phyloP scores from a whole-genome alignment of 495 filamentous ascomycete genomes.

The Aspergillus incahuasiensis region DNA sequence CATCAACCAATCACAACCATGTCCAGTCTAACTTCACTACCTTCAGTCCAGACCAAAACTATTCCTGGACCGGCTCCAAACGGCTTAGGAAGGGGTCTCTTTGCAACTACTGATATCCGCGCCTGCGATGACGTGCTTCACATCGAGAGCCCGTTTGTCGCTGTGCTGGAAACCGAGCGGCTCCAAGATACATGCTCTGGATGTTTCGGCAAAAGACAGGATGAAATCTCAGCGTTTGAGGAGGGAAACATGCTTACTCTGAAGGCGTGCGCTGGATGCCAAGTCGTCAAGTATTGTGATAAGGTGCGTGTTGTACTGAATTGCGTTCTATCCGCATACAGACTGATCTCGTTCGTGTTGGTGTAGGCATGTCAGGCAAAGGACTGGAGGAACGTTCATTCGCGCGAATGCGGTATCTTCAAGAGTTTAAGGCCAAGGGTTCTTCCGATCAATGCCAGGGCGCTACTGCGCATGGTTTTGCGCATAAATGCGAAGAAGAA shows the following conservation, averaged over 20 bases:
- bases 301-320: constrained; percentile 43
- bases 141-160: constrained; percentile 37
- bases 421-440: constrained; percentile 41
- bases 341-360: constrained; percentile 5
- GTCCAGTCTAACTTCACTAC: constrained; percentile 15
- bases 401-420: constrained; percentile 55
- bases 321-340: neutral
- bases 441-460: constrained; percentile 54
- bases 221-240: constrained; percentile 13
- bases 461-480: constrained; percentile 49
- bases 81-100: constrained; percentile 41
- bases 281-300: constrained; percentile 59
- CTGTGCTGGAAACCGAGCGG: constrained; percentile 38
- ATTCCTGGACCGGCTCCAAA: constrained; percentile 21
- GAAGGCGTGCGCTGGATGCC: constrained; percentile 59
- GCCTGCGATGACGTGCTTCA: constrained; percentile 36
- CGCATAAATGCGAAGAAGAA: constrained; percentile 28
- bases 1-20: constrained; percentile 10
- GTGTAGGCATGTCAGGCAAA: constrained; percentile 56
- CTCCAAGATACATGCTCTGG: constrained; percentile 42
- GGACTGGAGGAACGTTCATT: constrained; percentile 58
- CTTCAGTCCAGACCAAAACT: constrained; percentile 27
- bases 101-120: constrained; percentile 32
- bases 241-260: constrained; percentile 24
- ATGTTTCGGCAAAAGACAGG: constrained; percentile 35